Evolutionary conservation across 768 basidiomycete species (phyloP).

Genomic region (Lyophyllum atratum): DNA sequence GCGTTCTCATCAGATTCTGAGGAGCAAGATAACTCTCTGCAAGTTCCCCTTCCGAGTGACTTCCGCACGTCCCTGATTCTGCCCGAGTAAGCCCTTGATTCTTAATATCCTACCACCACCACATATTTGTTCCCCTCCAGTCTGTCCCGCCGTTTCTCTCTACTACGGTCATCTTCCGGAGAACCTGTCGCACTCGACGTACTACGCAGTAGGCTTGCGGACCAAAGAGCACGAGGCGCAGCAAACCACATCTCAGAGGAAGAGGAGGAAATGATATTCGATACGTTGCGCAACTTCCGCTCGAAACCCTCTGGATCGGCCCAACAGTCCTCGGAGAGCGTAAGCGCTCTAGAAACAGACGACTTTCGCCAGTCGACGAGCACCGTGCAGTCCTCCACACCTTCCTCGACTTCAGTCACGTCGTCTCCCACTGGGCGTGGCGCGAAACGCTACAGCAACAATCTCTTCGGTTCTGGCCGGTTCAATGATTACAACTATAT

Average conservation of each 20-base stretch:
- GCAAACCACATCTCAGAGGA: constrained; percentile 74
- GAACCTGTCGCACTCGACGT: constrained; percentile 67
- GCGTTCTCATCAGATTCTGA: constrained; percentile 33
- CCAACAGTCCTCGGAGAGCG: constrained; percentile 38
- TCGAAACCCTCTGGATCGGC: constrained; percentile 29
- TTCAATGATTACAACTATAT: constrained; percentile 75
- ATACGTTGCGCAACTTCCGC: constrained; percentile 59
- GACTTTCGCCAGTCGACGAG: constrained; percentile 32
- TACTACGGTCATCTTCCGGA: constrained; percentile 70
- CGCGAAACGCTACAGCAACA: constrained; percentile 80
- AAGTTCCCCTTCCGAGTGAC: constrained; percentile 68
- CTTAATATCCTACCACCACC: constrained; percentile 11
- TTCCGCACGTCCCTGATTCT: constrained; percentile 88
- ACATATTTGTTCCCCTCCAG: constrained; percentile 41
- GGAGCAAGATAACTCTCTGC: constrained; percentile 43
- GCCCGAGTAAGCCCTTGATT: constrained; percentile 64
- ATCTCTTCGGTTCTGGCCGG: constrained; percentile 81
- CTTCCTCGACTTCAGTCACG: constrained; percentile 28
- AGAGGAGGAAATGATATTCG: constrained; percentile 84
- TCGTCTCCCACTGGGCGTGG: constrained; percentile 52
- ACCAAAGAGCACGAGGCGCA: constrained; percentile 72
- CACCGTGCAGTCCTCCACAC: constrained; percentile 40
- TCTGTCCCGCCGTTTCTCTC: constrained; percentile 79
- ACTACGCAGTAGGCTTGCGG: constrained; percentile 66
- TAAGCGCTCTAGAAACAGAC: constrained; percentile 25